A percentile compares a stretch with the other conserved stretches of the same genome.
Evolutionary conservation across 768 basidiomycete species (phyloP).

Genomic region (Amanita inopinata): DNA sequence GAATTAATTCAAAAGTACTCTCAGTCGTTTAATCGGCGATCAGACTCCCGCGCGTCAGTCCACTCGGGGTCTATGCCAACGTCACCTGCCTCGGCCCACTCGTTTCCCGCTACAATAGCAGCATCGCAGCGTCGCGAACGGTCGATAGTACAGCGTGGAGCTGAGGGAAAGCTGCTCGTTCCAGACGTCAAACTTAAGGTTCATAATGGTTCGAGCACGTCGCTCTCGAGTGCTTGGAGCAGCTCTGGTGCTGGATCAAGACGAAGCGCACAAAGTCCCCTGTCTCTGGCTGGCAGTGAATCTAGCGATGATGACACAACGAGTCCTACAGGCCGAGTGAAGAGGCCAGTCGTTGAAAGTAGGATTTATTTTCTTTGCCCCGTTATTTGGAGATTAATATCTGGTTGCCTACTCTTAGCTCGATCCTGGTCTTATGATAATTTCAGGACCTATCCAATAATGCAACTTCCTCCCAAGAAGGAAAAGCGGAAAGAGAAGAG

Average conservation of each 20-base stretch:
- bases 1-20: conserved; percentile 49
- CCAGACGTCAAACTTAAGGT: conserved; percentile 34
- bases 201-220: conserved; percentile 26
- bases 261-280: conserved; percentile 23
- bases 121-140: conserved; percentile 34
- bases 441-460: conserved; percentile 56
- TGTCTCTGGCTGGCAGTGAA: conserved; percentile 19
- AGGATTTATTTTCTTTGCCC: conserved; percentile 7
- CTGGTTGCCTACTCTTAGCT: conserved; percentile 25
- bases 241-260: conserved; percentile 15
- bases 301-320: conserved; percentile 22
- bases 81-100: conserved; percentile 26
- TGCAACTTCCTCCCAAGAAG: conserved; percentile 46
- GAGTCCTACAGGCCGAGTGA: conserved; percentile 16
- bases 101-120: conserved; percentile 24
- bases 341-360: conserved; percentile 45
- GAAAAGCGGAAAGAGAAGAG: conserved; percentile 46
- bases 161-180: conserved; percentile 54
- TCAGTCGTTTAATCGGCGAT: conserved; percentile 45
- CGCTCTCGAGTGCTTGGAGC: conserved; percentile 25
- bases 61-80: conserved; percentile 24
- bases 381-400: not conserved
- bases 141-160: conserved; percentile 45
- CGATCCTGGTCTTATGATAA: conserved; percentile 76
- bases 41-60: conserved; percentile 37